Base-by-base conservation (phyloP, 2,329 filamentous ascomycete species). In the Penicillium sp. region DNA sequence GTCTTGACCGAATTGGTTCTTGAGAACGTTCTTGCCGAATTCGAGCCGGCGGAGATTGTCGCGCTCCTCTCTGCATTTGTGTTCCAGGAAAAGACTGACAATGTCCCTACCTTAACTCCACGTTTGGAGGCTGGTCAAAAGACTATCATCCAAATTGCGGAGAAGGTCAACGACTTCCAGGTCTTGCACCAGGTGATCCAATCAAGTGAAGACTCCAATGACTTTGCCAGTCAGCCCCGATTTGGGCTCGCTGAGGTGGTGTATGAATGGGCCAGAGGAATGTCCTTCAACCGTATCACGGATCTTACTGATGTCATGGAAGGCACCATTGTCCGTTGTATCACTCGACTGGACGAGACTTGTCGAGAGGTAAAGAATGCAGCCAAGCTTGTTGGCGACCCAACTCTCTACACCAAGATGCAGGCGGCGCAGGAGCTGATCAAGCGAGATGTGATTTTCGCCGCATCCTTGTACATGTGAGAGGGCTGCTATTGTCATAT, bases 251-350 rank as follows among this genome's bases (percentile, higher is more conserved):
- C 96, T 72, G 95, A 99, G 75, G 95, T 99, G 0, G 96, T 99
- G 33, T 97, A 98, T 73, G 95, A 99, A 75, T 99, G 95, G 95
- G 95, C 95, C 10, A 83, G 92, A 50, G 95, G 95, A 26, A 98
- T 98, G 92, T 93, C 91, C 52, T 99, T 99, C 82, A 96, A 96
- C 77, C 93, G 95, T 63, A 99, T 99, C 65, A 98, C 93, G 0
- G 90, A 93, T 64, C 78, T 99, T 71, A 99, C 95, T 8, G 93
- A 98, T 73, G 93, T 99, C 56, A 86, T 98, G 68, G 95, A 99
- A 76, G 95, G 95, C 1, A 98, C 95, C 0, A 98, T 99, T 77
- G 95, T 99, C 48, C 83, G 95, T 52, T 93, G 95, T 2, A 98
- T 99, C 66, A 96, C 92, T 43, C 81, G 95, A 26, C 80, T 99